Evolutionary conservation across 768 basidiomycete species (phyloP), one percentile per base, ranked within the genome.

Genomic region (Suillus placidus): DNA sequence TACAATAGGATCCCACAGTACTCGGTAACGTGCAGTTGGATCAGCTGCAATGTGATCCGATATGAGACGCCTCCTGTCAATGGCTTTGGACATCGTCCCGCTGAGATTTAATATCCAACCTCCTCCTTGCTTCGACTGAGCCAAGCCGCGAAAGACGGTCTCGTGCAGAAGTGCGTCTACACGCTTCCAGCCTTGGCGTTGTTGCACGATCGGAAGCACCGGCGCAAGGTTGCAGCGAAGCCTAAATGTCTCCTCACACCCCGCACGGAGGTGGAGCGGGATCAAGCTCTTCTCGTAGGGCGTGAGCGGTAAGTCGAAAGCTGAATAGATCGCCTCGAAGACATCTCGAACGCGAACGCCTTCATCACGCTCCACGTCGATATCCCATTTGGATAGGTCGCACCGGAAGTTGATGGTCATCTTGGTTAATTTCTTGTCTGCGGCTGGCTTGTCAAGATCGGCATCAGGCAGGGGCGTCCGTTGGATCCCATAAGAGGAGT

Each of bases 321-420:
- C 76, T 42, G 83, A 79, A 70, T 85, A 82, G n/a, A 91, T 87
- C 7, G 82, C 84, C 60, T 82, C 74, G 71, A 89, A 87, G 37
- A 91, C 81, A 61, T 90, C 88, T 18, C 84, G 79, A 69, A 87
- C 84, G 12, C 82, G 76, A 64, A 89, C 78, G 12, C 83, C 83
- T 52, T 73, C 73, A 18, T 76, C 58, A 54, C 82, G 79, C 54
- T 80, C 77, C 63, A 87, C 80, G 61, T 81, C 64, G 42, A 87
- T 76, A 6, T 75, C 74, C 80, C 80, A 81, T 32, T 71, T 68
- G 23, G 79, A 69, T 78, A 77, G 40, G 70, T 71, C 16, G 65
- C 51, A 61, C 38, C 73, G 73, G 67, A 84, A 84, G 20, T 76
- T 67, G 71, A 89, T 83, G 64, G 76, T 73, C 80, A 88, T 87